A percentile compares a stretch with the other conserved stretches of the same genome.
Evolutionary conservation across 140 eudicot genomes (phyloP).

Genomic region (Flaveria floridana): DNA sequence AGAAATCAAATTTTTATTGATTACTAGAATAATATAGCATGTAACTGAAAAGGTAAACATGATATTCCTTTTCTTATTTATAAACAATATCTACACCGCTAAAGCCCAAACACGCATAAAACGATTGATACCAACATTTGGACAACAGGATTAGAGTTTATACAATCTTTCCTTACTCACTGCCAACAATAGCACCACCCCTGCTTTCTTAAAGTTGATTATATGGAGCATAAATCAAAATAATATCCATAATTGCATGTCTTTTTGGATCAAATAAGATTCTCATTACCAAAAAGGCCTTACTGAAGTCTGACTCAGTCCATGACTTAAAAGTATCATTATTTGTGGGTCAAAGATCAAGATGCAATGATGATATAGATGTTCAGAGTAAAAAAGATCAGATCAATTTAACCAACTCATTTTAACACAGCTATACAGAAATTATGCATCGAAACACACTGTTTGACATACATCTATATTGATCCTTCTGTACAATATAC

Average conservation of each 20-base stretch:
- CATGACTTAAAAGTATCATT: neutral
- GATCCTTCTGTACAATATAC: too few species aligned
- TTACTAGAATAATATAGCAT: slow-evolving; percentile 1
- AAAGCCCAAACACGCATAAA: neutral
- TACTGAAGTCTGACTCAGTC: neutral
- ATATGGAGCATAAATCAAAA: neutral
- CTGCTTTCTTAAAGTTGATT: neutral
- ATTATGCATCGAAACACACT: too few species aligned
- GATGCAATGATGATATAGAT: neutral
- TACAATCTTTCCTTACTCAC: neutral
- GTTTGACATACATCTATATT: too few species aligned
- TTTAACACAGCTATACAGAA: neutral
- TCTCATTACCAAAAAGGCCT: neutral
- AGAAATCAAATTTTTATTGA: slow-evolving; percentile 15
- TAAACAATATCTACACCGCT: neutral
- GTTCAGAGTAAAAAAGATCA: neutral
- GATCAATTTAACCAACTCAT: neutral
- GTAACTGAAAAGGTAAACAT: neutral
- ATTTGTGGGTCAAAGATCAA: neutral
- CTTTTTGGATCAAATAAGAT: neutral
- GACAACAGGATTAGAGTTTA: neutral
- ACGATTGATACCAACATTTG: neutral
- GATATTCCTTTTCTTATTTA: neutral
- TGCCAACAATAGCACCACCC: slow-evolving; percentile 1
- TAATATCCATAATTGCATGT: neutral